Base-by-base conservation (phyloP, 2,329 filamentous ascomycete species). In the Claviceps digitariae region DNA sequence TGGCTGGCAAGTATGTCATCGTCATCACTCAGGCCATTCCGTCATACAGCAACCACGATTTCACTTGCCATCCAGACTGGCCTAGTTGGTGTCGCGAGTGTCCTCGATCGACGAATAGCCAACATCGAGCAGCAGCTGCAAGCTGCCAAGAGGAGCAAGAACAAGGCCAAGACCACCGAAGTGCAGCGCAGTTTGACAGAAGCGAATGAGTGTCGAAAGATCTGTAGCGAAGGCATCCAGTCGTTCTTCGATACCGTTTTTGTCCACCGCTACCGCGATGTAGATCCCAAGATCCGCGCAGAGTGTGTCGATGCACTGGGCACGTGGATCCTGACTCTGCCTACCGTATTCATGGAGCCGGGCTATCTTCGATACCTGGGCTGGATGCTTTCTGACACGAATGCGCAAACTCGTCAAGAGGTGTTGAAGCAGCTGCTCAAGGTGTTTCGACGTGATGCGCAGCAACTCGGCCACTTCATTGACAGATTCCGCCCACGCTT, bases 1-100 rank as follows among this genome's bases (percentile, higher is more conserved):
- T 98, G 93, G 93, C 76, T 96, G 56, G 84, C 84, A 41, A 86
- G 87, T 55, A 88, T 98, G 85, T 93, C 91, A 2, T 93, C 89
- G 4, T 90, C 90, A 0, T 78, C 82, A 4, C 83, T 91, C 57
- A 83, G 93, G 53, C 90, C 93, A 1, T 96, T 98, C 69, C 81
- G 93, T 58, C 93, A 98, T 68, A 98, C 93, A 0, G 87, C 90
- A 1, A 95, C 91, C 1, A 84, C 93, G 0, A 84, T 91, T 25
- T 84, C 87, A 1, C 73, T 97, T 36, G 79, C 87, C 17, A 84
- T 95, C 58, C 84, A 87, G 53, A 88, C 82, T 36, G 81, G 87
- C 0, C 74, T 97, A 27, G 90, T 89, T 57, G 76, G 81, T 48
- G 76, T 91, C 36, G 86, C 86, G 12, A 79, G 79, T 52, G 80